phyloP scores from a whole-genome alignment of 192 early-diverging fungal genomes.

The Backusella sp. region DNA sequence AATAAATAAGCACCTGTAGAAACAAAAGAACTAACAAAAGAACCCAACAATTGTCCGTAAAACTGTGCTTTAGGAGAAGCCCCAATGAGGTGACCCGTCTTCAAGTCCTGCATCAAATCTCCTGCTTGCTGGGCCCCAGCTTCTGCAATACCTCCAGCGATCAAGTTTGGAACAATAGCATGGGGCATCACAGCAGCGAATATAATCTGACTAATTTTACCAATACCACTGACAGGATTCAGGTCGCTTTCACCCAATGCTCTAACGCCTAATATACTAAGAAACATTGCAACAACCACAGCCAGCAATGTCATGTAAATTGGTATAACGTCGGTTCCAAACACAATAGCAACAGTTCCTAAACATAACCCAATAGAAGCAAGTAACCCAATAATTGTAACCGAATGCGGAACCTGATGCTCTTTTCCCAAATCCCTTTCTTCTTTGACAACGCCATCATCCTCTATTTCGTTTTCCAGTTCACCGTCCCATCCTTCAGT shows the following conservation, averaged over 20 bases:
- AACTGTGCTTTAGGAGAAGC: conserved; percentile 86
- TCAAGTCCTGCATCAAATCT: conserved; percentile 70
- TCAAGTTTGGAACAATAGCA: conserved; percentile 68
- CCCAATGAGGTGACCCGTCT: conserved; percentile 82
- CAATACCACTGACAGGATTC: conserved; percentile 81
- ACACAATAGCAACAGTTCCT: conserved; percentile 59
- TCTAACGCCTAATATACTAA: conserved; percentile 78
- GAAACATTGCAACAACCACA: conserved; percentile 66
- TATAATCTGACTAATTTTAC: conserved; percentile 81
- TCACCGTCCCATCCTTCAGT: conserved; percentile 35
- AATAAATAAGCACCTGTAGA: conserved; percentile 68
- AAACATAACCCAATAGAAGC: conserved; percentile 62
- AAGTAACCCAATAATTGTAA: conserved; percentile 66
- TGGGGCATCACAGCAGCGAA: conserved; percentile 77
- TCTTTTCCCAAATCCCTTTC: conserved; percentile 46
- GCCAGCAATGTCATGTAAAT: conserved; percentile 68
- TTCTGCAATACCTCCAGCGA: conserved; percentile 78
- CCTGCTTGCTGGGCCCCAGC: conserved; percentile 66
- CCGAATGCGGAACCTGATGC: conserved; percentile 59
- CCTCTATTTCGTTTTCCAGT: conserved; percentile 26
- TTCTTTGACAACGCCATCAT: conserved; percentile 5
- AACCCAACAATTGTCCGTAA: conserved; percentile 77
- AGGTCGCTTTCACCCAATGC: conserved; percentile 80
- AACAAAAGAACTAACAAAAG: conserved; percentile 67
- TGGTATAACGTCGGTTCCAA: conserved; percentile 58